Percentiles rank a stretch among this genome's conserved stretches.
Evolutionary conservation across 441 rosid genomes (phyloP).

Genomic region (Breynia disticha): DNA sequence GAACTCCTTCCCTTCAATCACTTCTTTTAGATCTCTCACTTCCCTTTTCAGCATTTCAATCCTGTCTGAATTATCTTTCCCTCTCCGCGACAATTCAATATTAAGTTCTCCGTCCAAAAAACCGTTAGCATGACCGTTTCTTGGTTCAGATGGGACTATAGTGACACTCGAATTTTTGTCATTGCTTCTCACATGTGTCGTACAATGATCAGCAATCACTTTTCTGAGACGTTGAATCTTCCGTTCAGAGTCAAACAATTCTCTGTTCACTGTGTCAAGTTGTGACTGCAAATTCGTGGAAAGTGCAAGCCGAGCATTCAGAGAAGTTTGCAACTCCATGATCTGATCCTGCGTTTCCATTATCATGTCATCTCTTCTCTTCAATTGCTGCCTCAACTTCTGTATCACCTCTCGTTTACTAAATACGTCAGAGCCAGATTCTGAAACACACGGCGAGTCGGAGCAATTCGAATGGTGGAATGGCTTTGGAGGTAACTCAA

Average conservation of each 20-base stretch:
- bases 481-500: constrained; percentile 81
- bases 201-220: constrained; percentile 76
- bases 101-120: constrained; percentile 32
- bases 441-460: constrained; percentile 92
- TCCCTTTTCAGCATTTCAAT: constrained; percentile 76
- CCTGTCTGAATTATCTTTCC: constrained; percentile 39
- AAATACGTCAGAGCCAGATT: constrained; percentile 89
- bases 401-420: constrained; percentile 91
- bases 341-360: constrained; percentile 97
- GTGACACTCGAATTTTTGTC: constrained; percentile 35
- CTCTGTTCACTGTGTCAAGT: constrained; percentile 63
- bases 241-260: constrained; percentile 70
- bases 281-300: constrained; percentile 68
- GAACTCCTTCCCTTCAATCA: constrained; percentile 82
- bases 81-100: constrained; percentile 34
- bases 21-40: constrained; percentile 78
- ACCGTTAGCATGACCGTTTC: constrained; percentile 60
- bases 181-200: constrained; percentile 29
- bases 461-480: constrained; percentile 82
- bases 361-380: constrained; percentile 92
- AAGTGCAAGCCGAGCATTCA: constrained; percentile 48
- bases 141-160: constrained; percentile 39
- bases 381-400: constrained; percentile 89
- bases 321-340: constrained; percentile 61
- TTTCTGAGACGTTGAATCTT: constrained; percentile 85